A percentile compares a stretch with the other conserved stretches of the same genome.
phyloP scores from a whole-genome alignment of 2,329 filamentous ascomycete genomes.

The Aspergillus ibericus region DNA sequence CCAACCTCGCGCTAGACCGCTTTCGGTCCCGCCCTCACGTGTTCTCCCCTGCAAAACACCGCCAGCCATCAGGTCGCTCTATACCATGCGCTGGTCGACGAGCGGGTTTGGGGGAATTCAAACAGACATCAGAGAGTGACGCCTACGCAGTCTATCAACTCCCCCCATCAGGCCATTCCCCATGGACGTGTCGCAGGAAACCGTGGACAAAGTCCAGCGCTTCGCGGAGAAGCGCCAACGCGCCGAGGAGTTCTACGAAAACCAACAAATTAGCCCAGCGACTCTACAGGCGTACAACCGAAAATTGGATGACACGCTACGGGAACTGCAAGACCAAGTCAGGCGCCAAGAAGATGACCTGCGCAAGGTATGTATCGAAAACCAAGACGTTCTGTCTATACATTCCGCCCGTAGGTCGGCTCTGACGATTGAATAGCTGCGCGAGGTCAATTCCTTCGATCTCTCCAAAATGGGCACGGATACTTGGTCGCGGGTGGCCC shows the following conservation, averaged over 20 bases:
- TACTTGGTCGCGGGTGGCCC: slow-evolving; percentile 37
- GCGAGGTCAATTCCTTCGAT: slow-evolving; percentile 30
- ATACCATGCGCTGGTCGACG: neutral
- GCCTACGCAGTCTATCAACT: too few species aligned
- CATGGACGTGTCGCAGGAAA: slow-evolving; percentile 36
- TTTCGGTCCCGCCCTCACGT: slow-evolving; percentile 19
- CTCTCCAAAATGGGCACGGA: slow-evolving; percentile 32
- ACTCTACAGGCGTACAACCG: slow-evolving; percentile 36
- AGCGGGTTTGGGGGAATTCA: neutral
- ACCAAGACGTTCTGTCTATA: neutral
- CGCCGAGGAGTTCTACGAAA: slow-evolving; percentile 34
- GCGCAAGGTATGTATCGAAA: slow-evolving; percentile 39
- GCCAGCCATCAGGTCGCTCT: neutral
- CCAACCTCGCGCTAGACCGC: slow-evolving; percentile 20
- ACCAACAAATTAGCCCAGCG: slow-evolving; percentile 29
- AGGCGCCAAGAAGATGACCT: slow-evolving; percentile 50
- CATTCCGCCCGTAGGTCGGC: neutral
- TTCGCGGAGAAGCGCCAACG: slow-evolving; percentile 37
- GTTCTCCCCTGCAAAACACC: neutral
- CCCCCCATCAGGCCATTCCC: neutral
- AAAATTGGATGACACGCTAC: slow-evolving; percentile 64
- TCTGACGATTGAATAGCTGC: slow-evolving; percentile 33
- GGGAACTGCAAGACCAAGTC: slow-evolving; percentile 61
- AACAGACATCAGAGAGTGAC: too few species aligned
- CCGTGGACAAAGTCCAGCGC: slow-evolving; percentile 33